Evolutionary conservation across 2,329 filamentous ascomycete species (phyloP), one percentile per base, ranked within the genome.

Genomic region (Dothideomycetes sp.): DNA sequence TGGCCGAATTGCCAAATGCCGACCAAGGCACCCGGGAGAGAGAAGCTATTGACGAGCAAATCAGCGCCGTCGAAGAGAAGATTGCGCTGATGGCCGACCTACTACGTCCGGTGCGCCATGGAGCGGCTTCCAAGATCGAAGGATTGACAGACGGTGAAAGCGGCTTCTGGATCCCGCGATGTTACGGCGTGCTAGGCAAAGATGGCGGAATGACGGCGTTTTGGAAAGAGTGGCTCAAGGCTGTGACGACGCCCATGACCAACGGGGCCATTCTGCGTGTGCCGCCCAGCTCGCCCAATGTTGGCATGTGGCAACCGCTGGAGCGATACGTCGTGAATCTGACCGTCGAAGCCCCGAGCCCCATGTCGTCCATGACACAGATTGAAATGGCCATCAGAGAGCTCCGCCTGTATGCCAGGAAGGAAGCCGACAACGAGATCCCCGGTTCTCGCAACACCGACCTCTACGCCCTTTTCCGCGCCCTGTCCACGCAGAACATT

Each of bases 201-300:
- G 91, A 98, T 58, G 71, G 73, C 10, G 81, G 78, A 45, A 75
- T 93, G 64, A 87, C 88, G 49, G 77, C 79, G 22, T 96, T 98
- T 64, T 98, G 89, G 88, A 96, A 96, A 62, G 91, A 98, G 60
- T 98, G 91, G 91, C 73, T 98, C 33, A 82, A 86, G 61, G 88
- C 89, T 5, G 75, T 96, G 8, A 71, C 91, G n/a, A 85, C 94
- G 16, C 91, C 91, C 19, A 98, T 96, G 91, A 87, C 80, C 1
- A 87, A 94, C 56, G 86, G 89, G 15, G 78, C 73, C 11, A 71
- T 98, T 20, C 65, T 91, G 50, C 76, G 88, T 43, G 79, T 98
- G 6, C 86, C 91, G 5, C 71, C 85, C 8, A 94, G 82, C 61
- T 96, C 89, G 4, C 88, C 91, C 10, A 84, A 80, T 53, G 79